Base-by-base conservation (phyloP, 2,329 filamentous ascomycete genomes). In the Pseudogymnoascus sp. region DNA sequence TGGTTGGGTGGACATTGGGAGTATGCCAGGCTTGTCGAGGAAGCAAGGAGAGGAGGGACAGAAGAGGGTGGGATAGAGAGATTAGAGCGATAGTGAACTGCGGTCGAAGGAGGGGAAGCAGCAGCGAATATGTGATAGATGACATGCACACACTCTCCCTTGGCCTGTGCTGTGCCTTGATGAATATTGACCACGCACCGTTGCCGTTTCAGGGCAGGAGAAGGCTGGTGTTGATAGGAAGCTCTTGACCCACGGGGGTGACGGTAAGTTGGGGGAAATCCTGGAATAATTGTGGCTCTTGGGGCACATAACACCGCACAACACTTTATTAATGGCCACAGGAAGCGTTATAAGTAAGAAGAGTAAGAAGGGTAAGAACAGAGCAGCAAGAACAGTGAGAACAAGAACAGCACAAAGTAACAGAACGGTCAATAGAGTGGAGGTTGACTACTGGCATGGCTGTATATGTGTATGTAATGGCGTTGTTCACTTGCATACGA, bases 1-100 rank as follows among this genome's bases (percentile, higher is more conserved):
- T 25, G 23, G 36, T 45, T 69, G 65, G 16, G 65, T 25, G 63
- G 63, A 60, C 61, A 61, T 41, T 62, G 62, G n/a, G 19, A 45
- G 41, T 21, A 23, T 3, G 41, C 10, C 41, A 11, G 19, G 16
- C 41, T 14, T 45, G 41, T 45, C 19, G 19, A 45, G 41, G 41
- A 23, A 13, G 41, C 41, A 45, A 43, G 39, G 39, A 57, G 36
- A 21, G 31, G 65, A 21, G 48, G 61, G 21, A 31, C 60, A 36
- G 64, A 19, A 5, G 7, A 45, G 14, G 10, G 19, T 45, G 41
- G 41, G 8, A 14, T 13, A 23, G 8, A 23, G 19, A 45, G 41
- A 45, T 45, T 45, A 45, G 41, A 45, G 41, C 41, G 41, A 45
- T 45, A 45, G 19, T 45, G 41, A 45, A 23, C 4, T 3, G 41